Conservation (phyloP, 1,139 yeast genomes). For the Zygoascus sp. region DNA sequence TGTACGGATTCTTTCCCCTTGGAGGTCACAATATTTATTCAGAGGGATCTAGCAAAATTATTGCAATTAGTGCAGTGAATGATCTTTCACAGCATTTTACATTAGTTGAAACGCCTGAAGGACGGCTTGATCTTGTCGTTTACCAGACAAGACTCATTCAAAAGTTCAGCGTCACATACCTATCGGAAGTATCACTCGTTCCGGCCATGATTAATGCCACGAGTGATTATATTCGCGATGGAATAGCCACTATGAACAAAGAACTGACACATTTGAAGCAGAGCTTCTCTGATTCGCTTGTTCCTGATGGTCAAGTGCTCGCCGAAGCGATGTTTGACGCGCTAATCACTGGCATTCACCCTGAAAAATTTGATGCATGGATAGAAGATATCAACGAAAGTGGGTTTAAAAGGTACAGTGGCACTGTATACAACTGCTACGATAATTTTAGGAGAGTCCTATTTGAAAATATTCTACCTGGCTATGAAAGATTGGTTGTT, state of each 20-base stretch:
- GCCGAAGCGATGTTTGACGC: constrained; percentile 42
- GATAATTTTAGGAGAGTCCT: constrained; percentile 46
- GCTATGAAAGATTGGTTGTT: constrained; percentile 53
- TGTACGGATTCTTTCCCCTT: constrained; percentile 29
- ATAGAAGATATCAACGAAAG: constrained; percentile 58
- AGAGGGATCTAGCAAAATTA: constrained; percentile 9
- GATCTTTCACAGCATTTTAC: constrained; percentile 24
- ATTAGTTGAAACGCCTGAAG: constrained; percentile 7
- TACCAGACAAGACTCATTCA: constrained; percentile 21
- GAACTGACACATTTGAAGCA: constrained; percentile 13
- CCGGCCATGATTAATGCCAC: constrained; percentile 34
- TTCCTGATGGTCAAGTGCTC: not conserved
- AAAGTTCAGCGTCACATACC: constrained; percentile 25
- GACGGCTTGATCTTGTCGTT: constrained; percentile 4
- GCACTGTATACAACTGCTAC: constrained; percentile 47
- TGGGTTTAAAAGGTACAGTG: constrained; percentile 57
- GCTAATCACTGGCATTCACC: constrained; percentile 55
- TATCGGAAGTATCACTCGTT: constrained; percentile 32
- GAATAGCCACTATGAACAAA: constrained; percentile 36
- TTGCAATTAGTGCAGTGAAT: constrained; percentile 19
- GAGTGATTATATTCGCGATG: constrained; percentile 40
- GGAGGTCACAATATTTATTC: constrained; percentile 15
- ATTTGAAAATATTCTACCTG: constrained; percentile 52
- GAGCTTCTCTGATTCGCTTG: not conserved
- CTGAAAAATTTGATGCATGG: constrained; percentile 48